Base-by-base conservation (phyloP, 2,329 filamentous ascomycete species). In the Sclerotinia sclerotiorum region DNA sequence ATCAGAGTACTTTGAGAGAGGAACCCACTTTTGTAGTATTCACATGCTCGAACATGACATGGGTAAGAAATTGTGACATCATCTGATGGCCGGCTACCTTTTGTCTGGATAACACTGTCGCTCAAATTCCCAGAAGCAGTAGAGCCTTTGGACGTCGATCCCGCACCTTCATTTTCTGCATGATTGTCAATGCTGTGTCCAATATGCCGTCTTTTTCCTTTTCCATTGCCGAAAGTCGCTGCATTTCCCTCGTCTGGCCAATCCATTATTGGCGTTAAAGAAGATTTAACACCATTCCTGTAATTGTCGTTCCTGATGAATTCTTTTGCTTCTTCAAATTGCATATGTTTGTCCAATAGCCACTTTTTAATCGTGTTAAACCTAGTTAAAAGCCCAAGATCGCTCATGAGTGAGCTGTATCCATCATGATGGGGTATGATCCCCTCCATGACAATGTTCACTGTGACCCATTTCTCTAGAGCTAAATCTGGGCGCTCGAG, bases 401-500 rank as follows among this genome's bases (percentile, higher is more conserved):
- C 58, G 6, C 29, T 19, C 29, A 1, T 29, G 10, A 52, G 7
- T 21, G n/a, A 48, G 4, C 15, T 24, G 29, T 55, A 55, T 6
- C 42, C 66, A 27, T 29, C n/a, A 48, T 39, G 27, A 7, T 27
- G 7, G 3, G 58, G 66, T n/a, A 64, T 64, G 35, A n/a, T 21
- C 13, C 24, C 15, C 8, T 48, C 27, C 1, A 42, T 13, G 27
- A 55, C 42, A n/a, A 39, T 27, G 3, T 7, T 27, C 19, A 44
- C 49, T 24, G 62, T 68, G 1, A n/a, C 58, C 57, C 58, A 68
- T 46, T 63, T 35, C 24, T 64, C 24, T 35, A 64, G 17, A 48
- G 66, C 66, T 17, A 68, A 7, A 48, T 68, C 66, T 49, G 42
- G 66, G 24, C 58, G 35, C 11, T 68, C 57, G 17, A 64, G 32